Base-by-base conservation (phyloP, 169 alveolate genomes). In the Babesia divergens region DNA sequence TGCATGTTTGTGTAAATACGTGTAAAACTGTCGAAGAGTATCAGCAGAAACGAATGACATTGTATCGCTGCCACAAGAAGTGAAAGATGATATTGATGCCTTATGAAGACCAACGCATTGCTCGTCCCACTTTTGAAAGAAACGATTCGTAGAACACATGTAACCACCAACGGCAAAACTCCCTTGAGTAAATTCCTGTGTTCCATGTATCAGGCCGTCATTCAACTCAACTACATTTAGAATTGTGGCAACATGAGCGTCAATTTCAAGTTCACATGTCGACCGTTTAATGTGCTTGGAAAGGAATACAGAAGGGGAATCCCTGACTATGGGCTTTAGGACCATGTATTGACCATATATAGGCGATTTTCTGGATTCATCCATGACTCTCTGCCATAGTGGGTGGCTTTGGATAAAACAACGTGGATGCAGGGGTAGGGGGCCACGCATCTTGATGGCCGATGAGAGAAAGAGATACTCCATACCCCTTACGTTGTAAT, bases 241-340 rank as follows among this genome's bases (percentile, higher is more conserved):
- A 16, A 62, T 62, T 18, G 52, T 62, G 11, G 72, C 59, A 3
- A 62, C n/a, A 20, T 62, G 72, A 35, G 72, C 47, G 20, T 62
- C 72, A 14, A 62, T 46, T 20, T 62, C 72, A n/a, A 62, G 50
- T 35, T 62, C 72, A 22, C 72, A 44, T 8, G 44, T 44, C 34
- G 72, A 62, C 6, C 51, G 28, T 11, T 35, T n/a, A 16, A 9
- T 11, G 46, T 62, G 72, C 40, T 29, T 28, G 34, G 72, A 62
- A 14, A 62, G 56, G 59, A 62, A 62, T 6, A 62, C 46, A 20
- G 72, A 62, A 18, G 72, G 72, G 20, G 72, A 62, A 20, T 62
- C 49, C 72, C 72, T 38, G 34, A 62, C 31, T 0, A 62, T 28
- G 40, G 51, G 51, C 6, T 35, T 11, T 46, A 31, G 51, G 3